Evolutionary conservation across 2,329 filamentous ascomycete species (phyloP), one percentile per base, ranked within the genome.

Genomic region (Pyrenophora graminea): DNA sequence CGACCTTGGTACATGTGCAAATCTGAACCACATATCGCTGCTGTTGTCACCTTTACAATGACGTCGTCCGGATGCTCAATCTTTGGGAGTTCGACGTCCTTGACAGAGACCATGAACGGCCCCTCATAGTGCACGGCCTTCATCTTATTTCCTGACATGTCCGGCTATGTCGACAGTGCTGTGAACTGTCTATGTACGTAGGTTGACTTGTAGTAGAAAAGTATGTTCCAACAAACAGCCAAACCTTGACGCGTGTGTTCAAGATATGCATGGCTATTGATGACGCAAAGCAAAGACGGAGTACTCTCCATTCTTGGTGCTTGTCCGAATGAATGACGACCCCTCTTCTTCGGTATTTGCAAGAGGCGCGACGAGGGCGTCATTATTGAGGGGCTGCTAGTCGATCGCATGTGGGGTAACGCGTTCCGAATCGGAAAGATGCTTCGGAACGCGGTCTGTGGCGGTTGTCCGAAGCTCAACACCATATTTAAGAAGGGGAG

Each of bases 1-100:
- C 85, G 73, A 1, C 85, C 85, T 67, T 87, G 82, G 52, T 88
- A 88, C 83, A 85, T 85, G 67, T 84, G 70, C 51, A 76, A 59
- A 52, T 75, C 68, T 4, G 79, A 82, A 9, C 82, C 81, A 61
- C 81, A 83, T 40, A 84, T 83, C 3, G 80, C 81, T 43, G 83
- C 80, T 6, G 84, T 88, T 1, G 85, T 86, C 31, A 87, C 82
- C 62, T 85, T 86, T 68, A 87, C 81, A 52, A 86, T 83, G 30
- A 80, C 78, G 73, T 87, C 84, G 70, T 87, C 83, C 2, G 84
- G 83, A 69, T 86, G 84, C 64, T 85, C 74, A 18, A 88, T 75
- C 63, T 78, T 80, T 1, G 85, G 85, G 39, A 77, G 65, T 21
- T 81, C 78, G 6, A 85, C 79, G 19, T 87, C 81, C 61, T 84